Base-by-base conservation (phyloP, 2,329 filamentous ascomycete species). In the Trichoderma brevicompactum region DNA sequence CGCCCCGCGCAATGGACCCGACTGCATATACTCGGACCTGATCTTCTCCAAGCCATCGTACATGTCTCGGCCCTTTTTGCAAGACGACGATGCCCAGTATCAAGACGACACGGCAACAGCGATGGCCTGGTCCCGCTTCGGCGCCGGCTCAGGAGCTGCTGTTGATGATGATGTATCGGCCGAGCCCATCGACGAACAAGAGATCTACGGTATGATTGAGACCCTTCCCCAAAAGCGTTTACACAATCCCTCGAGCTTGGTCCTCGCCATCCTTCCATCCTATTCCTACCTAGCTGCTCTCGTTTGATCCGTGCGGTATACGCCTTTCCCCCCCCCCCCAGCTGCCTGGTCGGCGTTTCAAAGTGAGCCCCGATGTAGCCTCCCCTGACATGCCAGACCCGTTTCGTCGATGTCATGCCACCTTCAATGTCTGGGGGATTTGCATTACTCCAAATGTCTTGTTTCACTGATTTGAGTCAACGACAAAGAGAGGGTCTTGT, bases 171-270 rank as follows among this genome's bases (percentile, higher is more conserved):
- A 88, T 65, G 86, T 89, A 66, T 83, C 87, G 55, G 80, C 82
- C 1, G 94, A 98, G 72, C 91, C 91, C 65, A 97, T 99, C 70
- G 95, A 99, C 75, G 92, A 96, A 77, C 95, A 97, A 77, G 95
- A 99, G 79, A 94, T 99, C 48, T 99, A 94, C 75, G 93, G 92
- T 95, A 80, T 68, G 81, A 66, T 52, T 19, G 23, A 28, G 40
- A 9, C 17, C 32, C 41, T 15, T 17, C 41, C 41, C 49, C 32
- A 44, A 28, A 40, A 38, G 15, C 19, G 10, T 53, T 38, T 15
- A 10, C 19, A 19, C 19, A 56, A 17, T 28, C 15, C 49, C 36
- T 6, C 55, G n/a, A 53, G 49, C 48, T 44, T 59, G 13, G 23
- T 23, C 23, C 48, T 36, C 10, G 46, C 19, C 38, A 43, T 52